phyloP scores from a whole-genome alignment of 148 eudicot species.

The Silene uniflora region DNA sequence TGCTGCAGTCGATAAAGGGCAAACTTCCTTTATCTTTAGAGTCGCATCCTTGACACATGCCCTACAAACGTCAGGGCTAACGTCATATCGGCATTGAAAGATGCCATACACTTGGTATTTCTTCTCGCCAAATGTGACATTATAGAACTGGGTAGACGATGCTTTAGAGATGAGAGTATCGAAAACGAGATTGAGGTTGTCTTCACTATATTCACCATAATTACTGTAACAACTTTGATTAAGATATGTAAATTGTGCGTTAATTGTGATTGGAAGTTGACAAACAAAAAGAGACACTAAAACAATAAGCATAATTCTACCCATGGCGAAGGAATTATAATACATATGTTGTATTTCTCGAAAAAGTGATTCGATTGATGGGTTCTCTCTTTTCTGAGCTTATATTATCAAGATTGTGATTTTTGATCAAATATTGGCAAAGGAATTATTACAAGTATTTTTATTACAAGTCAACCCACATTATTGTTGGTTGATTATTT shows the following conservation, averaged over 20 bases:
- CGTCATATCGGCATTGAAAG: constrained; percentile 16
- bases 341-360: no score
- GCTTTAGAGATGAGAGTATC: constrained; percentile 5
- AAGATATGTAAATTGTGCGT: neutral
- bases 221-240: neutral
- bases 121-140: neutral
- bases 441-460: neutral
- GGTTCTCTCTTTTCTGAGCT: neutral
- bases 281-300: neutral
- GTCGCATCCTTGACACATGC: constrained; percentile 15
- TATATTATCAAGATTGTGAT: neutral
- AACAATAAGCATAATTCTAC: neutral
- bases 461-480: no score
- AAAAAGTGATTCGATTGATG: no score
- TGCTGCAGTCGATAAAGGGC: no score
- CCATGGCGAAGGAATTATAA: neutral
- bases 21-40: neutral
- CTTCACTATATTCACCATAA: constrained; percentile 6
- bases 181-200: constrained; percentile 16
- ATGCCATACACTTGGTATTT: constrained; percentile 17
- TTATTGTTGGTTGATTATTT: no score
- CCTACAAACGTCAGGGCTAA: constrained; percentile 1
- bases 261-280: neutral
- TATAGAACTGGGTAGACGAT: constrained; percentile 8
- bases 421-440: neutral